Conservation (phyloP, 805 yeast species). For the Saturnispora gosingensis region DNA sequence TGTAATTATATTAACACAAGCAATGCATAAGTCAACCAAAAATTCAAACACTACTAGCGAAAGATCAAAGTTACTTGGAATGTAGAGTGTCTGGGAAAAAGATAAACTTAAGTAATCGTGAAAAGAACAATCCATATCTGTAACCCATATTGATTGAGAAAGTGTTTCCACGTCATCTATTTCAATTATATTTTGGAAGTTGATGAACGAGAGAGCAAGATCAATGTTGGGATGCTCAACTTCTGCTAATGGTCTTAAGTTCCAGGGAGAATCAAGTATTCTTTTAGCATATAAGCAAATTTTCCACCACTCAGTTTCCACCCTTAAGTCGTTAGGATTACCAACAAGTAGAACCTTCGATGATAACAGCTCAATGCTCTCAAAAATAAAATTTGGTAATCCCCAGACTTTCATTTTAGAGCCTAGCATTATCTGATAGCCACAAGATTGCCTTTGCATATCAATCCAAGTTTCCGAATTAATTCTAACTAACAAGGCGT, state of each 20-base stretch:
- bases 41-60: background rate
- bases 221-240: background rate
- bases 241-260: background rate
- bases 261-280: background rate
- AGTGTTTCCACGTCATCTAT: background rate
- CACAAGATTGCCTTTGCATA: background rate
- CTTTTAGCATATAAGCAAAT: conserved; percentile 19
- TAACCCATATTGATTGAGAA: background rate
- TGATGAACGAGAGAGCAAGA: background rate
- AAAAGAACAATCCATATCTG: conserved; percentile 2
- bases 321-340: conserved; percentile 14
- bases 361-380: conserved; percentile 26
- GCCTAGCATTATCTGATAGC: background rate
- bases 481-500: background rate
- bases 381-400: background rate
- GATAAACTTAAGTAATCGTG: background rate
- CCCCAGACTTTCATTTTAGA: conserved; percentile 5
- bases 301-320: conserved; percentile 32
- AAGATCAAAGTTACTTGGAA: conserved; percentile 1
- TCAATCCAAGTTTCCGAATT: background rate
- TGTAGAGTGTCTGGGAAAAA: background rate
- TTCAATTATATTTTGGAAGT: background rate
- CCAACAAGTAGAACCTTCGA: conserved; percentile 22
- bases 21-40: background rate
- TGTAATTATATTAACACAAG: background rate